A percentile compares a stretch with the other conserved stretches of the same genome.
Evolutionary conservation across 305 asterid species (phyloP).

Genomic region (Solanum hybrid): DNA sequence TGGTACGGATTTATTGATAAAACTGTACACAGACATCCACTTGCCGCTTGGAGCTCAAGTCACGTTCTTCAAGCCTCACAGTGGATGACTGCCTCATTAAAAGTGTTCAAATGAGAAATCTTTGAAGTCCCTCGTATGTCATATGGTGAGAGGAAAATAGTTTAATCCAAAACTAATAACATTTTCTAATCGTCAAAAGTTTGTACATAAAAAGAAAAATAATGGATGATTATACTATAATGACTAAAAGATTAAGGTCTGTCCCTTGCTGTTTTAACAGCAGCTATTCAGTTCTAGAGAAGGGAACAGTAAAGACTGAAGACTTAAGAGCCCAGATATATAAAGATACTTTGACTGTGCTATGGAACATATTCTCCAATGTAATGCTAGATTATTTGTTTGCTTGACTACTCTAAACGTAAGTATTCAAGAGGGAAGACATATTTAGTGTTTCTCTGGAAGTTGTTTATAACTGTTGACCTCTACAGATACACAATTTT

Average conservation of each 20-base stretch:
- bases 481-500: not conserved
- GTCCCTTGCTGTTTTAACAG: not conserved
- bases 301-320: not conserved
- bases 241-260: not conserved
- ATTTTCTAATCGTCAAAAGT: not conserved
- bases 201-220: not conserved
- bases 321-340: not conserved
- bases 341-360: not conserved
- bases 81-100: not conserved
- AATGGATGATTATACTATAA: not conserved
- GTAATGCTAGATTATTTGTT: not conserved
- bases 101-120: not conserved
- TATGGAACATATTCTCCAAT: not conserved
- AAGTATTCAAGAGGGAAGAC: not conserved
- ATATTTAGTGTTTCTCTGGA: not conserved
- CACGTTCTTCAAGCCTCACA: not conserved
- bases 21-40: not conserved
- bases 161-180: not conserved
- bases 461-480: not conserved
- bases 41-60: not conserved
- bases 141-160: not conserved
- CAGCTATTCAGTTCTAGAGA: not conserved
- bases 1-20: not conserved
- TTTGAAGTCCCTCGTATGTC: not conserved
- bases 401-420: not conserved